A percentile compares a stretch with the other conserved stretches of the same genome.
These are phyloP conservation scores for Pythium chondricola DNA, from an alignment of 352 stramenopile genomes.

Conservation along the genomic window DNA sequence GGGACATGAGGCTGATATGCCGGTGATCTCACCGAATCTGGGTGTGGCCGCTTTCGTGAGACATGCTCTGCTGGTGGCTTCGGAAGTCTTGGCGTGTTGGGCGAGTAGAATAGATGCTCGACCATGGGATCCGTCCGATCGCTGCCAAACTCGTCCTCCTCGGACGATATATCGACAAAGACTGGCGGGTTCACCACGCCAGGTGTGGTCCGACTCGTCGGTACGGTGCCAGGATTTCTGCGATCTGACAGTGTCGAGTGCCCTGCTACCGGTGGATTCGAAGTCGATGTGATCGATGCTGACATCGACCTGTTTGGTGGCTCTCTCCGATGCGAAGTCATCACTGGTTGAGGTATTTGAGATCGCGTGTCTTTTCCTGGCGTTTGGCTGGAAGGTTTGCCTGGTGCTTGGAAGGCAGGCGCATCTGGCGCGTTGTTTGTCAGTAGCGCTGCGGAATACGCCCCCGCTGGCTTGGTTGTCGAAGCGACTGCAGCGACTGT, in stretches of 20 bases:
- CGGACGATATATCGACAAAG: conserved; percentile 59
- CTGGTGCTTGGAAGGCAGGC: too few relatives aligned
- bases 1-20: not conserved
- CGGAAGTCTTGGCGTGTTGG: conserved; percentile 39
- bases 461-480: conserved; percentile 22
- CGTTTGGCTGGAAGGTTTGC: too few relatives aligned
- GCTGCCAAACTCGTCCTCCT: conserved; percentile 54
- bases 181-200: conserved; percentile 11
- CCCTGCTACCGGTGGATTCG: too few relatives aligned
- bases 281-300: too few relatives aligned
- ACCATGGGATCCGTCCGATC: conserved; percentile 69
- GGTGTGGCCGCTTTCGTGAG: conserved; percentile 31
- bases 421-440: too few relatives aligned
- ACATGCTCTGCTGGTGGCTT: too few relatives aligned
- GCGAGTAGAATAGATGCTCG: conserved; percentile 73
- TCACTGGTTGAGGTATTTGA: too few relatives aligned
- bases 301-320: too few relatives aligned
- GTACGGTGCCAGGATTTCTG: not conserved
- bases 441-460: conserved; percentile 54
- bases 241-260: too few relatives aligned
- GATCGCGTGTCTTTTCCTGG: too few relatives aligned
- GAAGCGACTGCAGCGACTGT: too few relatives aligned
- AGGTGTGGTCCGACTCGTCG: conserved; percentile 2
- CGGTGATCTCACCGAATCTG: conserved; percentile 8
- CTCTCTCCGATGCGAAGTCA: too few relatives aligned